Evolutionary conservation across 2,329 filamentous ascomycete genomes (phyloP), one percentile per base, ranked within the genome.

Genomic region (Colletotrichum sp.): DNA sequence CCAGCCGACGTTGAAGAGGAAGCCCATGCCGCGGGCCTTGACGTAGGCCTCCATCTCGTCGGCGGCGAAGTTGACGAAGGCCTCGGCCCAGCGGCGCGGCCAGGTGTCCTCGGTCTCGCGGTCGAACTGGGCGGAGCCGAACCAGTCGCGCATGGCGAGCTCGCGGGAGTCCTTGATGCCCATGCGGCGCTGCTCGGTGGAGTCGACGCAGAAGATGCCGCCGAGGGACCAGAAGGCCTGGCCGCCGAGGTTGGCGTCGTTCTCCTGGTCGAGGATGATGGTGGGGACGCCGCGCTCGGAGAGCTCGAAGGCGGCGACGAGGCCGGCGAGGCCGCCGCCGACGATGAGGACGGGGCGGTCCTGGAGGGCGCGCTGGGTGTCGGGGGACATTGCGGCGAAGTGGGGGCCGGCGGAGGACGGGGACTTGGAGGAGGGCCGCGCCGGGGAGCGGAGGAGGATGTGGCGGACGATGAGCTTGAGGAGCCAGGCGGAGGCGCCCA

Each of bases 191-290:
- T 92, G 91, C 76, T 89, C 85, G 10, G 86, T 79, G 10, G 90
- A 91, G 82, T 92, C 81, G 71, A 92, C 90, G 82, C 89, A 86
- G 83, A 92, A 92, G 30, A 92, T 80, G 43, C 91, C 91, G 38
- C 91, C 91, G 2, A 92, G 87, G 5, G 91, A 92, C 90, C 90
- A 92, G 80, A 92, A 92, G 8, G 91, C 91, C 81, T 92, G 91
- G 4, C 91, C 91, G 74, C 91, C 91, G 12, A 92, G 84, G 78
- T 87, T 92, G 76, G 85, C 81, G 34, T 84, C 86, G 73, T 89
- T 89, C 80, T 92, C 91, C 79, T 92, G 91, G 82, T 92, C 91
- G 66, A 92, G 68, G 56, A 92, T 81, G 64, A 92, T 74, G 43
- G 85, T 85, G 4, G 86, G 87, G n/a, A 92, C 83, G 66, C 85